Evolutionary conservation across 2,329 filamentous ascomycete species (phyloP).

Genomic region (Fusarium succisae): DNA sequence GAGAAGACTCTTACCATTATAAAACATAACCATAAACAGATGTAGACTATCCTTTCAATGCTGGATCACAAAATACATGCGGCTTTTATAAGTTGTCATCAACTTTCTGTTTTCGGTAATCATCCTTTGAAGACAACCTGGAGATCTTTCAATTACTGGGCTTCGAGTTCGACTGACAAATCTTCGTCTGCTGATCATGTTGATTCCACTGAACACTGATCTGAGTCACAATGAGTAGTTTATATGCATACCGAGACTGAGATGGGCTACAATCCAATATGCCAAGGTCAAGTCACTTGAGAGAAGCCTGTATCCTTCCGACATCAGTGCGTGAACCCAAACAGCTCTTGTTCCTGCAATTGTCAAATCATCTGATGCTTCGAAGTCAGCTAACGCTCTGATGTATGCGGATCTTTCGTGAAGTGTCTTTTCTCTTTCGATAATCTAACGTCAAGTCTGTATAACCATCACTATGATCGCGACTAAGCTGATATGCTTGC

Average conservation of each 20-base stretch:
- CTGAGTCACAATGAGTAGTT: not conserved
- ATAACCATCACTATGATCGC: no score
- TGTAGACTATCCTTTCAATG: not conserved
- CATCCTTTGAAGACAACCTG: not conserved
- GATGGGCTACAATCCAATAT: rapidly evolving
- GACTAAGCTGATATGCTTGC: not conserved
- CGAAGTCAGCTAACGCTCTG: rapidly evolving
- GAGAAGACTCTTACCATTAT: no score
- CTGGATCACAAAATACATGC: no score
- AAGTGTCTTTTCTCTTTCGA: rapidly evolving
- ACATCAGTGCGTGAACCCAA: not conserved
- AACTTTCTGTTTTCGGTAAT: not conserved
- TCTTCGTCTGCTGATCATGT: not conserved
- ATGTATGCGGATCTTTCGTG: rapidly evolving
- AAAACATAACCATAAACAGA: not conserved
- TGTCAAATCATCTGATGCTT: not conserved
- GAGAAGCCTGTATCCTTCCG: not conserved
- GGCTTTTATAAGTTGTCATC: rapidly evolving
- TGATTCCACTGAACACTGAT: not conserved
- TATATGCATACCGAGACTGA: rapidly evolving
- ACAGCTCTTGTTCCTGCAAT: not conserved
- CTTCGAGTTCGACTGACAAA: no score
- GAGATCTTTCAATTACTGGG: not conserved
- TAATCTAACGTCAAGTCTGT: rapidly evolving
- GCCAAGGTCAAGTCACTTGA: not conserved